Percentiles rank a stretch among this genome's conserved stretches.
These are phyloP conservation scores for Hibiscus syriacus DNA, from an alignment of 345 rosid species.

Conservation along the genomic window DNA sequence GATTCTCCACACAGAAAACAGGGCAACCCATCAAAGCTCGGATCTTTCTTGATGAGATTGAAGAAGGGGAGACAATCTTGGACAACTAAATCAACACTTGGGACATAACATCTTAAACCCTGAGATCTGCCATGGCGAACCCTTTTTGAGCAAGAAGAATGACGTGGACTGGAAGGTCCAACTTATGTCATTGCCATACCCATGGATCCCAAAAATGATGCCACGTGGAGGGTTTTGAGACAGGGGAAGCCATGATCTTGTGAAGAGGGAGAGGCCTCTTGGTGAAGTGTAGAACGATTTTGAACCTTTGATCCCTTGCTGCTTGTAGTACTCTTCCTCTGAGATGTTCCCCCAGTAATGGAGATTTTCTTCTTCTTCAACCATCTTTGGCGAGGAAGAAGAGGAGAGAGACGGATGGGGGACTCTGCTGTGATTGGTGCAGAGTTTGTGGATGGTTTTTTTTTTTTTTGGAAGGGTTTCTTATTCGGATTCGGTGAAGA, in stretches of 20 bases:
- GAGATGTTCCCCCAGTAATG: conserved; percentile 11
- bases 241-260: conserved; percentile 69
- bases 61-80: conserved; percentile 51
- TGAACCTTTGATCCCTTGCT: conserved; percentile 46
- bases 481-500: too few species aligned
- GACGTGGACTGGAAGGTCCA: conserved; percentile 75
- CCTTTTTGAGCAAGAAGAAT: conserved; percentile 70
- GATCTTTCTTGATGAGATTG: conserved; percentile 34
- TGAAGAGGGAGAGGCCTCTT: conserved; percentile 41
- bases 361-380: conserved; percentile 11
- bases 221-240: conserved; percentile 41
- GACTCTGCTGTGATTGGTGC: neutral
- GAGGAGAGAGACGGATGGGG: neutral
- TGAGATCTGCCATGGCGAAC: conserved; percentile 70
- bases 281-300: conserved; percentile 28
- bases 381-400: conserved; percentile 10
- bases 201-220: conserved; percentile 70
- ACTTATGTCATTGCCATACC: conserved; percentile 76
- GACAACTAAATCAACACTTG: conserved; percentile 39
- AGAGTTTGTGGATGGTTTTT: neutral
- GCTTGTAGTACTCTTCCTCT: conserved; percentile 40
- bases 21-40: conserved; percentile 31
- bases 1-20: conserved; percentile 72
- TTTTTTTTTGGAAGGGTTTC: neutral
- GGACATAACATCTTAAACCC: conserved; percentile 61